Evolutionary conservation across 2,329 filamentous ascomycete species (phyloP).

Genomic region (Colletotrichum viniferum): DNA sequence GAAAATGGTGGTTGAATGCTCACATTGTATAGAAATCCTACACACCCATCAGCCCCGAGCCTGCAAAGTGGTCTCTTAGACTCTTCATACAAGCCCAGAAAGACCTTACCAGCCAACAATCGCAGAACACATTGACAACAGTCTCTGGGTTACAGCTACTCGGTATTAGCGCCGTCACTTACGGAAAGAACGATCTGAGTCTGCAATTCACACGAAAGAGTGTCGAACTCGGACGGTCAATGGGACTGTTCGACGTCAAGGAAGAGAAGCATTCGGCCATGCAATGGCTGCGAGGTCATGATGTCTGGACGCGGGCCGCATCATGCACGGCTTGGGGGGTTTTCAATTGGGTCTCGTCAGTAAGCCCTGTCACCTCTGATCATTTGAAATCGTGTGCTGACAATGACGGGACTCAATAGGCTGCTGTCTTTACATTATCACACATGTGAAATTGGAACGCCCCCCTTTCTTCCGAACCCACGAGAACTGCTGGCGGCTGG

Average conservation of each 20-base stretch:
- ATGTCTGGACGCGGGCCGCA: background rate
- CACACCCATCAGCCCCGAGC: background rate
- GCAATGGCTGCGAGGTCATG: background rate
- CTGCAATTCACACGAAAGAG: background rate
- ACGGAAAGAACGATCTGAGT: background rate
- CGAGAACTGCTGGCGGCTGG: background rate
- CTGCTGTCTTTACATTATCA: background rate
- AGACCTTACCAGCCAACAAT: background rate
- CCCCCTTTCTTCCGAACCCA: background rate
- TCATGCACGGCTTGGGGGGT: constrained; percentile 35
- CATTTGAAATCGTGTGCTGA: background rate
- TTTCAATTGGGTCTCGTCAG: constrained; percentile 21
- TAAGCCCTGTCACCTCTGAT: background rate
- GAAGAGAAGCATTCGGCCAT: background rate
- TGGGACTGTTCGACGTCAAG: constrained; percentile 2
- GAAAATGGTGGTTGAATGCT: fast-evolving
- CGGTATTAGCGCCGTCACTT: background rate
- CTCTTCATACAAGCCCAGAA: background rate
- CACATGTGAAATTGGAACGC: background rate
- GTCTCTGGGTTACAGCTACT: background rate
- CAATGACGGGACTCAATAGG: background rate
- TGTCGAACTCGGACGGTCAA: background rate
- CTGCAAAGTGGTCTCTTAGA: background rate
- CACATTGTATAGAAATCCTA: background rate
- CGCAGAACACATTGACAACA: background rate